Conservation (phyloP, 2,329 filamentous ascomycete species). For the Calonectria pseudoturangicola region DNA sequence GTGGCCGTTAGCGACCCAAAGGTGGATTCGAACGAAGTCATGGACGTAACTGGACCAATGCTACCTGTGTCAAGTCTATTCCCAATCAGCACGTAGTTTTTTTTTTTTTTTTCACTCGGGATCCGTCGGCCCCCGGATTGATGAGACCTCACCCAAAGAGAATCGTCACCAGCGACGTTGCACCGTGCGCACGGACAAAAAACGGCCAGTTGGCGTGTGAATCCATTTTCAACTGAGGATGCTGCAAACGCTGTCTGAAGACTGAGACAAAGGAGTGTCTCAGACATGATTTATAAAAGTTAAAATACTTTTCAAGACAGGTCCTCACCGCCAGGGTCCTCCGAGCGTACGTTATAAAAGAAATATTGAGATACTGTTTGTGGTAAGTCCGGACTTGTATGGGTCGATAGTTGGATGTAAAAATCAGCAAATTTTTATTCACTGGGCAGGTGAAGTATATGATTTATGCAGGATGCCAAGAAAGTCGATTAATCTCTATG, state of each 20-base stretch:
- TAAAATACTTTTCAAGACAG: not conserved
- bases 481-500: no score
- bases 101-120: not conserved
- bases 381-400: no score
- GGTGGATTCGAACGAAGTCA: conserved; percentile 69
- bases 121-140: no score
- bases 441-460: no score
- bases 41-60: conserved; percentile 76
- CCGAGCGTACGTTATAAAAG: not conserved
- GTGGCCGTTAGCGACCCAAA: conserved; percentile 73
- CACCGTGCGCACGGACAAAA: not conserved
- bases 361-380: not conserved
- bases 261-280: not conserved
- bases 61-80: conserved; percentile 65
- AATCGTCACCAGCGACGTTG: not conserved
- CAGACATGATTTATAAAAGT: not conserved
- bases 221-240: not conserved
- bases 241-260: not conserved
- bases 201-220: not conserved
- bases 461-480: no score
- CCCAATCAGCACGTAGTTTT: not conserved
- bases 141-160: not conserved
- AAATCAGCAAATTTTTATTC: no score
- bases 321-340: not conserved
- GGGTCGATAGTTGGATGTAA: no score